Base-by-base conservation (phyloP, 345 rosid species). In the Populus euphratica region DNA sequence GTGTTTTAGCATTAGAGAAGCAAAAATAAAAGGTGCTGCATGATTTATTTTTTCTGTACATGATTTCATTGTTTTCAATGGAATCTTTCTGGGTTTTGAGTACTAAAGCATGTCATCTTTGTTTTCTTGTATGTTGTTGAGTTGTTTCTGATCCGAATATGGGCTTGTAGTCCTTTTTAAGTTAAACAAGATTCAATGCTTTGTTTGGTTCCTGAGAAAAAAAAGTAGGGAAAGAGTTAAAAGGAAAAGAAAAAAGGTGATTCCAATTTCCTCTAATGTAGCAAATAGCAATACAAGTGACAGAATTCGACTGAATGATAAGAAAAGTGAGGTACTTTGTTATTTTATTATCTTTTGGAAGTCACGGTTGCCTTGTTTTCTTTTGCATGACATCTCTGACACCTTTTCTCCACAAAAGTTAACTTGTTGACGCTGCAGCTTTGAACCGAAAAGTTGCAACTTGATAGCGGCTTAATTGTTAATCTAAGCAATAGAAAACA, bases 171-270 rank as follows among this genome's bases (percentile, higher is more conserved):
- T 11, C 10, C 52, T 77, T 10, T 41, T 59, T n/a, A 59, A n/a
- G 63, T 10, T 4, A 9, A n/a, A 9, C 27, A n/a, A 5, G 63
- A 59, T 59, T 59, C 23, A 59, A 59, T 59, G 29, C 25, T 10
- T 25, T 59, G 80, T 82, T 85, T 80, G 84, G 73, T 33, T 75
- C 35, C n/a, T 27, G 39, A 59, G 77, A 74, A 81, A 77, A 33
- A 33, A 38, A 14, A 25, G 17, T 12, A 56, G 41, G 43, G 61
- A 78, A 74, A 68, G 69, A 72, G 21, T 49, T 10, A 38, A 17
- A 27, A 11, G 35, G 6, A 21, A 47, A 47, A 47, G 50, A 47
- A 56, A n/a, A 9, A n/a, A n/a, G 29, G 63, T 2, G 36, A 41
- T 16, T 12, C 54, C 14, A 41, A 23, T 61, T 23, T 23, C 47